phyloP scores from a whole-genome alignment of 2,329 filamentous ascomycete genomes.

The Calonectria henricotiae region DNA sequence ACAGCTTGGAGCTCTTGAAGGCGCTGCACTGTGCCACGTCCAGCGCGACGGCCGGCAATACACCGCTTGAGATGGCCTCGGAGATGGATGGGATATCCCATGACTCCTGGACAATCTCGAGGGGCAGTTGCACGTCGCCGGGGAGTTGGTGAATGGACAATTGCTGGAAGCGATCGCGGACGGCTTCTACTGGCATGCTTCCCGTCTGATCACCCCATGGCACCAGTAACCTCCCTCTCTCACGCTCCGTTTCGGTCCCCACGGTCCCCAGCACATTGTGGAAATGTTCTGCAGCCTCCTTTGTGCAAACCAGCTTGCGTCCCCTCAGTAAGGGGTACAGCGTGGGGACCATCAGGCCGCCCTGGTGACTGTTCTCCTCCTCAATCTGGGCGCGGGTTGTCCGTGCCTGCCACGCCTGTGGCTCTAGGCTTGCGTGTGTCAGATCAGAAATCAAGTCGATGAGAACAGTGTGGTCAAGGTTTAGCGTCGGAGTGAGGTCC shows the following conservation, averaged over 20 bases:
- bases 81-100: conserved; percentile 53
- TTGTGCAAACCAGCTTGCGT: conserved; percentile 59
- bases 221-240: conserved; percentile 57
- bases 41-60: conserved; percentile 56
- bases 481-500: conserved; percentile 58
- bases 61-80: conserved; percentile 47
- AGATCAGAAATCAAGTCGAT: conserved; percentile 62
- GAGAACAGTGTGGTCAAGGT: conserved; percentile 62
- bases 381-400: conserved; percentile 57
- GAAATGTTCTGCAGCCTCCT: conserved; percentile 60
- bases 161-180: conserved; percentile 53
- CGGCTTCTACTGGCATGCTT: conserved; percentile 32
- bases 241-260: conserved; percentile 58
- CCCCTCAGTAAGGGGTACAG: conserved; percentile 58
- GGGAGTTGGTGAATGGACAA: conserved; percentile 58
- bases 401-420: conserved; percentile 56
- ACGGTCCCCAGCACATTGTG: conserved; percentile 58
- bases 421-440: conserved; percentile 57
- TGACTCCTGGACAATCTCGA: conserved; percentile 53
- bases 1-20: conserved; percentile 59
- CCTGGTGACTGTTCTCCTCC: conserved; percentile 54
- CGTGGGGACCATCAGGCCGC: conserved; percentile 56
- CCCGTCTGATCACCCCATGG: conserved; percentile 49
- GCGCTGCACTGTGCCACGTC: conserved; percentile 55
- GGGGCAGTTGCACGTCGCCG: conserved; percentile 55